phyloP scores from a whole-genome alignment of 192 early-diverging fungal species.

The Rhizoclosmatium globosum region DNA sequence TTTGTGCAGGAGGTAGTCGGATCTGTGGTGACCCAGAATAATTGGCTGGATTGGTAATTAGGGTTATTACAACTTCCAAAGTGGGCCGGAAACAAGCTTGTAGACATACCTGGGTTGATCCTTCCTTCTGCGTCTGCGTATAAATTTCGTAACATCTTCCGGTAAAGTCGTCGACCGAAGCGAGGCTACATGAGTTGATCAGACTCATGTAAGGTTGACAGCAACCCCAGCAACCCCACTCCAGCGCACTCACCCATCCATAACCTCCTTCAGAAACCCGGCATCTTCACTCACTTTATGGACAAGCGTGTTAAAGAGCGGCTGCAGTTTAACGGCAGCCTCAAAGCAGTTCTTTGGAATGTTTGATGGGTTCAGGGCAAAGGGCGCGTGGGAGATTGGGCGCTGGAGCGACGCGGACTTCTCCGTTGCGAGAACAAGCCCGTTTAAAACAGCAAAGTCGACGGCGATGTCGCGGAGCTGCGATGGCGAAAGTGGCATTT shows the following conservation, averaged over 20 bases:
- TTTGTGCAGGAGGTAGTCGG: conserved; percentile 90
- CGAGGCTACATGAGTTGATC: conserved; percentile 55
- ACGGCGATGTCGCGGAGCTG: conserved; percentile 26
- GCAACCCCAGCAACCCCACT: too few relatives aligned
- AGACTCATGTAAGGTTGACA: too few relatives aligned
- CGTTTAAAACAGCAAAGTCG: conserved; percentile 17
- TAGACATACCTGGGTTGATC: conserved; percentile 62
- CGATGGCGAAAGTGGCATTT: neutral
- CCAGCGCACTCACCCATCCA: conserved; percentile 63
- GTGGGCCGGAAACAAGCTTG: too few relatives aligned
- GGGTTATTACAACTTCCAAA: neutral
- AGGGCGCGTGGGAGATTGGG: conserved; percentile 77
- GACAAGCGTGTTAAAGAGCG: conserved; percentile 82
- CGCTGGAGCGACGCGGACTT: neutral
- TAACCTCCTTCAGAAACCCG: conserved; percentile 74
- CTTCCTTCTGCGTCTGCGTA: conserved; percentile 63
- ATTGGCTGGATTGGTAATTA: conserved; percentile 53
- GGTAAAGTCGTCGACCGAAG: conserved; percentile 87
- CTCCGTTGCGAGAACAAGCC: conserved; percentile 2
- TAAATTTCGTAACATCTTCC: conserved; percentile 81
- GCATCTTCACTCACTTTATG: conserved; percentile 80
- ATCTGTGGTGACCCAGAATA: conserved; percentile 87
- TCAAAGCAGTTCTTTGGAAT: conserved; percentile 80
- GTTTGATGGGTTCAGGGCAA: conserved; percentile 86
- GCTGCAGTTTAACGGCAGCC: conserved; percentile 77